Base-by-base conservation (phyloP, 2,329 filamentous ascomycete genomes). In the Nothophoma quercina region DNA sequence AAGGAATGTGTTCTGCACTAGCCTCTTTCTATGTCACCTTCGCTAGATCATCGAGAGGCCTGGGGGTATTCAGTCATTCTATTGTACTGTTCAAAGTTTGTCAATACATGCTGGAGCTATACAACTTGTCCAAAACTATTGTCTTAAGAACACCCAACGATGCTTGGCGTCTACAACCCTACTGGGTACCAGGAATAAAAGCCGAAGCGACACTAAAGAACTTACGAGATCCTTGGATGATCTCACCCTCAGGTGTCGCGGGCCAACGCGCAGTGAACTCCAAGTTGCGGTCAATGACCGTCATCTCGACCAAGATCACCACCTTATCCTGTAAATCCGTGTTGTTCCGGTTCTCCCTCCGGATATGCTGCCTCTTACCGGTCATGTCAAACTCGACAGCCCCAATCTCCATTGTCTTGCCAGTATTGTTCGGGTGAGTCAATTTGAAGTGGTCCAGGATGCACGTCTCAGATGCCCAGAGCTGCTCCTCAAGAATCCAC, bases 251-350 rank as follows among this genome's bases (percentile, higher is more conserved):
- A 3, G 23, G 16, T 2, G 35, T 28, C 12, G 51, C 30, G 2
- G 51, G 55, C 56, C 53, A 59, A 16, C 50, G 50, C 2, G 59
- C 58, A 8, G 35, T 40, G 38, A 63, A 63, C 38, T 59, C 50
- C 16, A 63, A 19, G 25, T 60, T 35, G 2, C 54, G 47, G 32
- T 58, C 60, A 25, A 62, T 57, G 5, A 63, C 49, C 10, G 47
- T 54, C 47, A 63, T 50, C 18, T 57, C 39, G 10, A 63, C 47
- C 12, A 49, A n/a, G 15, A 63, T 33, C 1, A 22, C 46, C 6
- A 49, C 42, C 25, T 55, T 40, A 15, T 47, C 3, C 16, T 29
- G 13, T 6, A 28, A 28, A 5, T 40, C 35, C 3, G 16, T 10
- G 4, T 23, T 18, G 16, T 23, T 26, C 1, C n/a, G 34, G 30